Conservation (phyloP, 2,329 filamentous ascomycete species). For the Arthrobotrys musiformis region DNA sequence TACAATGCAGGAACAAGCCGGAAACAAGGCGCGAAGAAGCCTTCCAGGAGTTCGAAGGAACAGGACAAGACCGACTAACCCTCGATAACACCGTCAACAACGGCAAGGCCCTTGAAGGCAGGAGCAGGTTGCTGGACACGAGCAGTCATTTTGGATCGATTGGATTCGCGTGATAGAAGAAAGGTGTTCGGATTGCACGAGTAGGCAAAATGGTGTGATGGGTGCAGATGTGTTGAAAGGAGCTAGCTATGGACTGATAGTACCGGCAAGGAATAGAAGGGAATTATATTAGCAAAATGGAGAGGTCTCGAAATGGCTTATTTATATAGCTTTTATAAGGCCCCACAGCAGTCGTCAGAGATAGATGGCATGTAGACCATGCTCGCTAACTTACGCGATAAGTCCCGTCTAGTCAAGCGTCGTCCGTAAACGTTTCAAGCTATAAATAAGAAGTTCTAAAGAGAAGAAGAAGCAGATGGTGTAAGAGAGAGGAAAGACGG, state of each 20-base stretch:
- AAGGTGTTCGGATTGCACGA: conserved; percentile 11
- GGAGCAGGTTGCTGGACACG: conserved; percentile 67
- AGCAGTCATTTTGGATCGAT: conserved; percentile 56
- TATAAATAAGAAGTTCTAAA: neutral
- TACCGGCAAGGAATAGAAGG: neutral
- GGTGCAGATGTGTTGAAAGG: conserved; percentile 33
- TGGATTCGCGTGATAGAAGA: conserved; percentile 8
- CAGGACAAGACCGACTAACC: conserved; percentile 61
- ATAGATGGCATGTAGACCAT: conserved; percentile 34
- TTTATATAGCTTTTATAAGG: too few relatives aligned
- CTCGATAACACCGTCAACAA: conserved; percentile 67
- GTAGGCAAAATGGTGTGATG: conserved; percentile 57
- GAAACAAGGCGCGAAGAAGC: conserved; percentile 9
- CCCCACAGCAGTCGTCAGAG: conserved; percentile 25
- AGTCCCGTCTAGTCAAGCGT: neutral
- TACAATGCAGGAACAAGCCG: conserved; percentile 53
- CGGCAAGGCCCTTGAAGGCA: conserved; percentile 66
- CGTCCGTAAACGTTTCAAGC: conserved; percentile 16
- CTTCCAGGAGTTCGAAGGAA: neutral
- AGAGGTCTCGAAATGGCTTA: neutral
- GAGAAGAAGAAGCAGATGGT: neutral
- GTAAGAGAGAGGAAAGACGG: conserved; percentile 6
- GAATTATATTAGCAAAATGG: conserved; percentile 13
- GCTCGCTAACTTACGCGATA: conserved; percentile 30
- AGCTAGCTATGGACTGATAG: conserved; percentile 10